Evolutionary conservation across 1,284 basidiomycete species (phyloP).

Genomic region (Heterobasidion occidentale): DNA sequence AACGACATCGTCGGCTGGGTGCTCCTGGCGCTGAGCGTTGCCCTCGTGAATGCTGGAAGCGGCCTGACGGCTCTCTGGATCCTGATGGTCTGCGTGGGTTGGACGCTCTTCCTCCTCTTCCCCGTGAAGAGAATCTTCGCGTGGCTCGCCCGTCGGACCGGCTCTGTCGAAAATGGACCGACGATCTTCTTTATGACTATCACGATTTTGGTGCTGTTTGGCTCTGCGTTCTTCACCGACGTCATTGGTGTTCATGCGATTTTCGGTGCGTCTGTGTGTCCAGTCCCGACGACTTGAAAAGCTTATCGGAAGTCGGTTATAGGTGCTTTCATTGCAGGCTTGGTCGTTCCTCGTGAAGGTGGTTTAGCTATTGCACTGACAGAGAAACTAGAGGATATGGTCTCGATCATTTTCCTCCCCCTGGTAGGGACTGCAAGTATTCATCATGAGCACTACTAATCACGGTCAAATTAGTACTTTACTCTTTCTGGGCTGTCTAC

Average conservation of each 20-base stretch:
- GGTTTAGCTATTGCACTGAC: conserved; percentile 53
- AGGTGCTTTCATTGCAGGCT: conserved; percentile 58
- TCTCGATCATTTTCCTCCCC: conserved; percentile 53
- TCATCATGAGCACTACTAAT: conserved; percentile 2
- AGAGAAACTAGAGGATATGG: conserved; percentile 63
- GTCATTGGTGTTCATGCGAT: conserved; percentile 92
- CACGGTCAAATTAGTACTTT: conserved; percentile 36
- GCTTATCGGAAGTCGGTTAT: conserved; percentile 11
- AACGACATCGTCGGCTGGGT: conserved; percentile 83
- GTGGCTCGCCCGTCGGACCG: conserved; percentile 74
- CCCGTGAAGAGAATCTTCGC: conserved; percentile 54
- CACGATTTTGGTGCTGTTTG: conserved; percentile 53
- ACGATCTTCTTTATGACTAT: conserved; percentile 62
- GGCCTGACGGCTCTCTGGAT: conserved; percentile 77
- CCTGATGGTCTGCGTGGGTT: conserved; percentile 76
- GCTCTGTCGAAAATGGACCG: conserved; percentile 71
- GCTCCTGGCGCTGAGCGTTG: conserved; percentile 78
- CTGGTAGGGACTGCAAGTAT: conserved; percentile 27
- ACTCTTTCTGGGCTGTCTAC: conserved; percentile 61
- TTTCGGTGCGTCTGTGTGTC: conserved; percentile 45
- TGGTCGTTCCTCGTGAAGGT: conserved; percentile 60
- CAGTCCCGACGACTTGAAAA: conserved; percentile 4
- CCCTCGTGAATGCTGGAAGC: conserved; percentile 79
- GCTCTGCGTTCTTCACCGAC: conserved; percentile 65
- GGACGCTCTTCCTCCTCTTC: conserved; percentile 75